A percentile compares a stretch with the other conserved stretches of the same genome.
These are phyloP conservation scores for Psilocybe azurescens DNA, from an alignment of 768 basidiomycete genomes.

Conservation along the genomic window DNA sequence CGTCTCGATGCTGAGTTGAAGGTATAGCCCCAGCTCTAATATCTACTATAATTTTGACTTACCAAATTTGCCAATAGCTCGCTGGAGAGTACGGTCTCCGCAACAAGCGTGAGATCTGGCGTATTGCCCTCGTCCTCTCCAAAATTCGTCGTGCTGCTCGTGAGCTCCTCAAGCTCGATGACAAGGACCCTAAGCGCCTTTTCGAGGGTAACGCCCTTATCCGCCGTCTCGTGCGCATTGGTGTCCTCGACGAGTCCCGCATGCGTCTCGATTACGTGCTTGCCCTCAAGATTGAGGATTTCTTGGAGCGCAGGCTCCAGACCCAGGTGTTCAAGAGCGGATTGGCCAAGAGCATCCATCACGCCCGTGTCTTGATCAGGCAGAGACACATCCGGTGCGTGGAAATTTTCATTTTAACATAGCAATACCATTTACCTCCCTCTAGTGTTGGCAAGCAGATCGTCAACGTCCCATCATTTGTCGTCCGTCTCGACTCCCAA, in stretches of 20 bases:
- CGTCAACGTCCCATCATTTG: conserved; percentile 98
- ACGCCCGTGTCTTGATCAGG: conserved; percentile 96
- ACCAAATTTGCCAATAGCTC: conserved; percentile 60
- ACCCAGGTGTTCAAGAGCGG: conserved; percentile 99
- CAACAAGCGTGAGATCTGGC: conserved; percentile 99
- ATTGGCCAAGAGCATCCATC: conserved; percentile 97
- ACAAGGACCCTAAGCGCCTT: conserved; percentile 99
- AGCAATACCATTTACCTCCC: conserved; percentile 1
- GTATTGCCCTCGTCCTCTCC: conserved; percentile 96
- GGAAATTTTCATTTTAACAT: not conserved
- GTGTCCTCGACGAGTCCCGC: conserved; percentile 98
- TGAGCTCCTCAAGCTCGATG: conserved; percentile 99
- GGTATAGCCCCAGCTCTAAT: conserved; percentile 49
- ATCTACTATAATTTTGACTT: not conserved
- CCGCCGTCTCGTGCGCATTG: conserved; percentile 95
- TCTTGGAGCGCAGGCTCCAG: conserved; percentile 98
- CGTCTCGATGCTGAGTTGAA: conserved; percentile 99
- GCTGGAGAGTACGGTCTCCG: conserved; percentile 99
- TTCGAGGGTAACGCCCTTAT: conserved; percentile 99
- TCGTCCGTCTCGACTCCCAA: conserved; percentile 99
- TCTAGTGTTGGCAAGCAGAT: conserved; percentile 96
- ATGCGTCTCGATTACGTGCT: conserved; percentile 99
- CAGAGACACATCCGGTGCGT: conserved; percentile 97
- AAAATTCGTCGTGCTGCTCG: conserved; percentile 99
- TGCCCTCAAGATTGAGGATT: conserved; percentile 98